Percentiles rank a stretch among this genome's conserved stretches.
phyloP scores from a whole-genome alignment of 306 rosid genomes.

The Vicia faba region DNA sequence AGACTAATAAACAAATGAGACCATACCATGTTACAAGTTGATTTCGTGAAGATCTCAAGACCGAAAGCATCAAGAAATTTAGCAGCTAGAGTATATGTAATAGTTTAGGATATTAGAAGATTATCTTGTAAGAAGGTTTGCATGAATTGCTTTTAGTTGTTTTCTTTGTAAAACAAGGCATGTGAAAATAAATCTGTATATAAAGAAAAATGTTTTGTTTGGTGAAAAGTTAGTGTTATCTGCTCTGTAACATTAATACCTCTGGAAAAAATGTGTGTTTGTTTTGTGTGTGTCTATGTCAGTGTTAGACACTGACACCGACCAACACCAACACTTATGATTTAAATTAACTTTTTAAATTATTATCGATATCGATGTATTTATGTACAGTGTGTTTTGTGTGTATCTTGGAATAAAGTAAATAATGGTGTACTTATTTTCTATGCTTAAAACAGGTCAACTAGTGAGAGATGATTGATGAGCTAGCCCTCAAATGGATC shows the following conservation, averaged over 20 bases:
- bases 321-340: too few species aligned
- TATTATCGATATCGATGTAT: too few species aligned
- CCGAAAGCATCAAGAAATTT: conserved; percentile 41
- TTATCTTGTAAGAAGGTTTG: conserved; percentile 23
- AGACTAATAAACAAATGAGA: background rate
- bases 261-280: too few species aligned
- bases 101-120: conserved; percentile 31
- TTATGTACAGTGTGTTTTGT: too few species aligned
- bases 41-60: conserved; percentile 29
- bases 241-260: too few species aligned
- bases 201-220: conserved; percentile 28
- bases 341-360: too few species aligned
- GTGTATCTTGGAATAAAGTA: background rate
- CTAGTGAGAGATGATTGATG: conserved; percentile 42
- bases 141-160: conserved; percentile 18
- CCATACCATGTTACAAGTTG: background rate
- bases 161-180: conserved; percentile 38
- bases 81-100: conserved; percentile 33
- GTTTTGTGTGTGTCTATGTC: too few species aligned
- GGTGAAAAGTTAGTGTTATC: conserved; percentile 4
- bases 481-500: conserved; percentile 37
- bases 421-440: conserved; percentile 8
- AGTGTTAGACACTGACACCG: too few species aligned
- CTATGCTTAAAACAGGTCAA: conserved; percentile 50
- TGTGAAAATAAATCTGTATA: conserved; percentile 32